Conservation (phyloP, 169 alveolate species). For the Cryptosporidium andersoni region DNA sequence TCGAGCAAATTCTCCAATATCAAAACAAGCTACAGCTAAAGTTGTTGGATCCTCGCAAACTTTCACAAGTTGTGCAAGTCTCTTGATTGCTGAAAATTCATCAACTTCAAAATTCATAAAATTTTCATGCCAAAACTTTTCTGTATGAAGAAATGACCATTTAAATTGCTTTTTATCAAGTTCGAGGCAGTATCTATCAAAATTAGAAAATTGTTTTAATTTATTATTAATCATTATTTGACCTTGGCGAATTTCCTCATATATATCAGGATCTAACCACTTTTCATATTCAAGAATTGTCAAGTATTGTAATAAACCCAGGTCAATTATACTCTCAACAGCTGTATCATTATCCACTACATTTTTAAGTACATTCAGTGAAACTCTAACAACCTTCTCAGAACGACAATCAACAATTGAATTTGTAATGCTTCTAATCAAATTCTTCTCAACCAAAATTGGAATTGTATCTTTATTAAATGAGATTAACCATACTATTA, state of each 20-base stretch:
- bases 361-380: conserved; percentile 61
- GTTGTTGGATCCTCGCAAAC: conserved; percentile 81
- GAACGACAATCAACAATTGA: conserved; percentile 80
- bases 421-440: conserved; percentile 30
- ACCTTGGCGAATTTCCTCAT: conserved; percentile 82
- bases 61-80: conserved; percentile 80
- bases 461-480: conserved; percentile 56
- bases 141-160: conserved; percentile 86
- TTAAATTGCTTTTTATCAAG: conserved; percentile 80
- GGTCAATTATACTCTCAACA: conserved; percentile 65
- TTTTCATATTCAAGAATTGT: conserved; percentile 84
- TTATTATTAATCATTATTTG: conserved; percentile 79
- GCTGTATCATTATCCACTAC: conserved; percentile 68
- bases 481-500: conserved; percentile 55
- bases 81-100: conserved; percentile 81
- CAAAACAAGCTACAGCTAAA: conserved; percentile 87
- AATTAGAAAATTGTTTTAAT: conserved; percentile 77
- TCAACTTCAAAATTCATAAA: conserved; percentile 82
- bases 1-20: conserved; percentile 89
- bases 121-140: conserved; percentile 83
- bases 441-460: conserved; percentile 33
- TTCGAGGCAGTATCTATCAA: conserved; percentile 82
- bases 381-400: conserved; percentile 74
- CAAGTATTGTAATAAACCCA: conserved; percentile 67
- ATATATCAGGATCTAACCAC: conserved; percentile 84